These are phyloP conservation scores for Penicillium sp. DNA, from an alignment of 2,329 filamentous ascomycete species.

Conservation along the genomic window DNA sequence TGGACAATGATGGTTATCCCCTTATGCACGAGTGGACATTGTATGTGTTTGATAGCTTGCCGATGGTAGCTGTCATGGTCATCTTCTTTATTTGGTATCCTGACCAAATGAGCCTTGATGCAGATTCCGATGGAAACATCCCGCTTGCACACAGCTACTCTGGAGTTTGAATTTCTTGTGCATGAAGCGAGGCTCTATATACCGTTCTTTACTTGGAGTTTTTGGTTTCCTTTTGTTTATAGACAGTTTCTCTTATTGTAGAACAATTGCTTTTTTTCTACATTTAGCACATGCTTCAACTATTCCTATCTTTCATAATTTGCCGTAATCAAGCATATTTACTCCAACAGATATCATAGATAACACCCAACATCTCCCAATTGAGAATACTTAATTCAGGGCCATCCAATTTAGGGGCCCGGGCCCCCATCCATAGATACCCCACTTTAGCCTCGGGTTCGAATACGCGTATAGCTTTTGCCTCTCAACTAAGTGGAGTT, in stretches of 20 bases:
- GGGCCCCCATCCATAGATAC: too few species aligned
- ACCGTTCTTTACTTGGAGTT: not conserved
- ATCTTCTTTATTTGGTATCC: slow-evolving; percentile 19
- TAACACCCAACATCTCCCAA: not conserved
- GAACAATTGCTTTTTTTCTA: not conserved
- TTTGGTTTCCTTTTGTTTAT: not conserved
- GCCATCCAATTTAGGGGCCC: too few species aligned
- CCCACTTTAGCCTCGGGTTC: too few species aligned
- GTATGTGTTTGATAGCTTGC: slow-evolving; percentile 46
- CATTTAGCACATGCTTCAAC: not conserved
- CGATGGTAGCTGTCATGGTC: slow-evolving; percentile 34
- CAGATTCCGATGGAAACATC: not conserved
- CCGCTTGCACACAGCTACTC: slow-evolving; percentile 1
- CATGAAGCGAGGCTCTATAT: not conserved
- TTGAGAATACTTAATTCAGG: not conserved
- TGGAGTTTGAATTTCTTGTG: not conserved
- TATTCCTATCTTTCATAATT: not conserved
- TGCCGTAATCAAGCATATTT: not conserved
- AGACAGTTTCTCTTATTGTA: not conserved
- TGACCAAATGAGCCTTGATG: not conserved
- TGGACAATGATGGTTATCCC: slow-evolving; percentile 43
- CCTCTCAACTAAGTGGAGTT: too few species aligned
- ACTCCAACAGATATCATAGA: not conserved
- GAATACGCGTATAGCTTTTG: not conserved
- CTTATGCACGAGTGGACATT: slow-evolving; percentile 43